phyloP scores from a whole-genome alignment of 169 alveolate species.

The Cyclospora cayetanensis region DNA sequence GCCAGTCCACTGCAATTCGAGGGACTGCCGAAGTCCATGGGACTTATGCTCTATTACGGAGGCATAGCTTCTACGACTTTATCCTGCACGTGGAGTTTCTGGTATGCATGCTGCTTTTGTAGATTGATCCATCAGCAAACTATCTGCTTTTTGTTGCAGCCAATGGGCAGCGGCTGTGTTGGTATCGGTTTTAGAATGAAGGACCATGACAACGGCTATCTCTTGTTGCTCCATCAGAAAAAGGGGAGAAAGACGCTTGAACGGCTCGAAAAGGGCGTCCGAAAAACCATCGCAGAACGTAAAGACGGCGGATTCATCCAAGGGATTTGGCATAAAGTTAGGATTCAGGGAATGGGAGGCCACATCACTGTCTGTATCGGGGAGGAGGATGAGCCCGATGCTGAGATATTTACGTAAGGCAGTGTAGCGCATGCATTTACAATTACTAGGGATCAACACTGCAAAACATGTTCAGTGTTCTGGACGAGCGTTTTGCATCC shows the following conservation, averaged over 20 bases:
- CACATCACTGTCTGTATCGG: constrained; percentile 78
- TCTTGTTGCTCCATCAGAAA: constrained; percentile 83
- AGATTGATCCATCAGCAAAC: neutral
- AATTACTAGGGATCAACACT: neutral
- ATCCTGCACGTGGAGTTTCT: constrained; percentile 80
- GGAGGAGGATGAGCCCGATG: constrained; percentile 61
- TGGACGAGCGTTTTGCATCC: constrained; percentile 87
- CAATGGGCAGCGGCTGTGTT: constrained; percentile 84
- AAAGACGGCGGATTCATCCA: constrained; percentile 83
- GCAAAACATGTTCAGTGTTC: constrained; percentile 72
- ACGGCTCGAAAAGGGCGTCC: constrained; percentile 85
- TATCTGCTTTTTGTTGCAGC: constrained; percentile 32
- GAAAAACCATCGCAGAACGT: constrained; percentile 79
- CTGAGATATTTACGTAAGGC: constrained; percentile 62
- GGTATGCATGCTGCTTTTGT: constrained; percentile 15
- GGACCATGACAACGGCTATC: constrained; percentile 86
- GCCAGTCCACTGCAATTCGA: constrained; percentile 84
- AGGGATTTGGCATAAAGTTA: constrained; percentile 81
- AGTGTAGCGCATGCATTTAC: neutral
- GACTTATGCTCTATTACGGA: constrained; percentile 83
- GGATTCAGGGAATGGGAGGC: constrained; percentile 76
- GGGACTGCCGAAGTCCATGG: constrained; percentile 85
- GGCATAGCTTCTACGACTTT: constrained; percentile 86
- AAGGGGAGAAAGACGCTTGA: constrained; percentile 83
- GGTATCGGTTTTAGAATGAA: constrained; percentile 89